Conservation (phyloP, 2,329 filamentous ascomycete species). For the Leptodontidium sp. region DNA sequence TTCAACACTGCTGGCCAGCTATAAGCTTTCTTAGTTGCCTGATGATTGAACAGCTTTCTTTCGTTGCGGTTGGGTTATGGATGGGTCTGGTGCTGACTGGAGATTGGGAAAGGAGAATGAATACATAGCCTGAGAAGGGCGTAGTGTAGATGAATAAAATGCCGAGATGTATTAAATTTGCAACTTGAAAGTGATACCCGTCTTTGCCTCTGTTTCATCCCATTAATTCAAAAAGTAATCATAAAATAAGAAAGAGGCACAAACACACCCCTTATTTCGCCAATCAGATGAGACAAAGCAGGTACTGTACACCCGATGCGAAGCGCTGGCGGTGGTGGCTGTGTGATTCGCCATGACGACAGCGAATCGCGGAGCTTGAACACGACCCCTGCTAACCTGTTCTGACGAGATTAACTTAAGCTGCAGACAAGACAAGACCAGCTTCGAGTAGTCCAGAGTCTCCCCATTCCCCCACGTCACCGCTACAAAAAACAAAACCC, state of each 20-base stretch:
- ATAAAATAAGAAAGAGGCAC: too few species aligned
- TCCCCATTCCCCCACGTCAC: background rate
- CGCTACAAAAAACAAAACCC: background rate
- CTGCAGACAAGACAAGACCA: background rate
- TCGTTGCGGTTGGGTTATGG: conserved; percentile 15
- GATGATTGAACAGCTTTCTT: conserved; percentile 18
- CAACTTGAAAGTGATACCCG: background rate
- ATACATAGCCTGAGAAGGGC: conserved; percentile 22
- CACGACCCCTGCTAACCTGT: conserved; percentile 4
- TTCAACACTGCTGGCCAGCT: conserved; percentile 87
- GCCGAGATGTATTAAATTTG: conserved; percentile 15
- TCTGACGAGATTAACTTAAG: conserved; percentile 2
- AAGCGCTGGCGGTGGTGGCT: conserved; percentile 6
- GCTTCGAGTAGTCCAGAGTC: conserved; percentile 2
- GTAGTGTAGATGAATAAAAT: conserved; percentile 20
- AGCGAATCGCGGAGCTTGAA: conserved; percentile 6
- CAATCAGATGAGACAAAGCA: background rate
- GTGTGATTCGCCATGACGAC: conserved; percentile 22
- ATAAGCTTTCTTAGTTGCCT: conserved; percentile 56
- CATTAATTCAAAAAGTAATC: too few species aligned
- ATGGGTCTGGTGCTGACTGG: conserved; percentile 22
- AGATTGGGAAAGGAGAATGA: conserved; percentile 22
- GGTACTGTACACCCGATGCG: background rate
- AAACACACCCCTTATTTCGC: background rate
- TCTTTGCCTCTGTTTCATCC: background rate